phyloP scores from a whole-genome alignment of 2,329 filamentous ascomycete genomes.

The Colletotrichum liaoningense region DNA sequence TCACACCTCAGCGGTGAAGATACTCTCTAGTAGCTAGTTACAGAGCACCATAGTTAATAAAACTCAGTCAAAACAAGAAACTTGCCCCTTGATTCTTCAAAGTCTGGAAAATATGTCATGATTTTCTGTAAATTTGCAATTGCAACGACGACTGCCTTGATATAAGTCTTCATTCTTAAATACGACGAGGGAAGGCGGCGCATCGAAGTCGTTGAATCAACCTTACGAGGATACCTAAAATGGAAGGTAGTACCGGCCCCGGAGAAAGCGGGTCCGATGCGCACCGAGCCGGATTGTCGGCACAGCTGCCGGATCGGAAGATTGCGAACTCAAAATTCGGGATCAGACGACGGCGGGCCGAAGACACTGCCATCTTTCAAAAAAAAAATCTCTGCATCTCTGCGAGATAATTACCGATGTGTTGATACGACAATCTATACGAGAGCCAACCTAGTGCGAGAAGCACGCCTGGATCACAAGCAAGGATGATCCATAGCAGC shows the following conservation, averaged over 20 bases:
- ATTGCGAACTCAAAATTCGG: neutral
- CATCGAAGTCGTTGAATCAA: neutral
- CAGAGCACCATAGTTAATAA: neutral
- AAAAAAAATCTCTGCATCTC: neutral
- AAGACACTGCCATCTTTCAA: neutral
- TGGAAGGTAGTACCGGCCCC: slow-evolving; percentile 6
- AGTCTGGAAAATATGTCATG: neutral
- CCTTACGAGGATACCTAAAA: neutral
- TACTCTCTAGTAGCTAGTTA: neutral
- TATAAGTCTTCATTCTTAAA: neutral
- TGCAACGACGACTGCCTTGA: neutral
- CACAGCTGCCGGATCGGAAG: neutral
- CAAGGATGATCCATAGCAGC: neutral
- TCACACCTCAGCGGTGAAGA: neutral
- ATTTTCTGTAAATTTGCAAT: neutral
- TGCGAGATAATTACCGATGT: neutral
- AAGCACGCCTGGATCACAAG: neutral
- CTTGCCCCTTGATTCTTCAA: neutral
- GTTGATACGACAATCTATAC: neutral
- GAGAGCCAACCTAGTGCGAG: neutral
- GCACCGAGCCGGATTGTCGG: slow-evolving; percentile 1
- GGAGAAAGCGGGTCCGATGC: neutral
- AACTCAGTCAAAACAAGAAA: neutral
- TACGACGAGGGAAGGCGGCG: neutral
- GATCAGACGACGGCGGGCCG: too few relatives aligned